These are phyloP conservation scores for Priceomyces castillae DNA, from an alignment of 805 yeast species.

Conservation along the genomic window DNA sequence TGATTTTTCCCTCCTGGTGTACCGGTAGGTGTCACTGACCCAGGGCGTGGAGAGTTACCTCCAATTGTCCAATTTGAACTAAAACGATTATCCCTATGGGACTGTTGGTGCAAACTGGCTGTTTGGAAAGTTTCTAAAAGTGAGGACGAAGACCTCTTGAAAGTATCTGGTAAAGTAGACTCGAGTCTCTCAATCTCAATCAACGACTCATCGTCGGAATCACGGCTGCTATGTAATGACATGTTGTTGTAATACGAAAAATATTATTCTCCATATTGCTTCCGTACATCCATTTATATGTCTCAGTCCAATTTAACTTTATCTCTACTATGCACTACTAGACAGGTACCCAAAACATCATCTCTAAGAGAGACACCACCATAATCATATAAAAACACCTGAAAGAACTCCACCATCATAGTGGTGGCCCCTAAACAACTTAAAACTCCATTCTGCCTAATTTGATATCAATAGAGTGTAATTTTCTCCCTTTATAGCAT, in stretches of 20 bases:
- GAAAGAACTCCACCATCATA: too few species aligned
- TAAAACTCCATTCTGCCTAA: too few species aligned
- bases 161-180: conserved; percentile 38
- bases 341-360: background rate
- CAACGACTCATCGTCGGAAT: conserved; percentile 26
- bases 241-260: background rate
- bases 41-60: conserved; percentile 25
- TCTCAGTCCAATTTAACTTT: background rate
- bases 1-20: conserved; percentile 16
- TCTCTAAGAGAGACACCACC: too few species aligned
- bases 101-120: conserved; percentile 2
- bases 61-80: conserved; percentile 13
- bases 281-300: conserved; percentile 2
- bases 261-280: background rate
- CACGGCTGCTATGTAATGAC: conserved; percentile 5
- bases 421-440: too few species aligned
- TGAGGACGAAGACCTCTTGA: conserved; percentile 38
- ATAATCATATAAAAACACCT: too few species aligned
- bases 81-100: conserved; percentile 14
- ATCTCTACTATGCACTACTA: background rate
- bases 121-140: conserved; percentile 31
- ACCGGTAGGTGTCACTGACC: conserved; percentile 10
- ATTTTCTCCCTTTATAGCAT: too few species aligned
- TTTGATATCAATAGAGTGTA: too few species aligned
- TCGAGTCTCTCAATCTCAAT: conserved; percentile 42